These are phyloP conservation scores for Backusella parvicylindrica DNA, from an alignment of 192 early-diverging fungal genomes.

Conservation along the genomic window DNA sequence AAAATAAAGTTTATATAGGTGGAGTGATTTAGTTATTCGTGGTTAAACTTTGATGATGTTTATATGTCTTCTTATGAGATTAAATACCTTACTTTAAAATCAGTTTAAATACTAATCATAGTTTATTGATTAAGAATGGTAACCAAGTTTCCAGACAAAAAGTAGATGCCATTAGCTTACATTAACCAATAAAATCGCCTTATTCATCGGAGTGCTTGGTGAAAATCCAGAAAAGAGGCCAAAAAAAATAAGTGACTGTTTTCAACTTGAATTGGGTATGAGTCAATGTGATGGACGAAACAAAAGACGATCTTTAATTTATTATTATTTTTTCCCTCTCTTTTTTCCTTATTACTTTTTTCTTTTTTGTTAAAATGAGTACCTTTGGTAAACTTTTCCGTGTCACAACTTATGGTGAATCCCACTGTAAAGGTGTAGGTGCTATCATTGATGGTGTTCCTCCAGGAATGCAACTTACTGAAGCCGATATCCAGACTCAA, in stretches of 20 bases:
- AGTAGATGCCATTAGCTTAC: background rate
- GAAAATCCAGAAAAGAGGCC: background rate
- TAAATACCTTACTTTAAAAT: too few relatives aligned
- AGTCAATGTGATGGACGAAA: constrained; percentile 4
- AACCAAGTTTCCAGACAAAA: too few relatives aligned
- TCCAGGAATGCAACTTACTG: constrained; percentile 87
- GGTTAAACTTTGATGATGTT: too few relatives aligned
- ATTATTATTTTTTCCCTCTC: background rate
- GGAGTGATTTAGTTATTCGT: too few relatives aligned
- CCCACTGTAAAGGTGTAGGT: constrained; percentile 97
- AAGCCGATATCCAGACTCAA: constrained; percentile 91
- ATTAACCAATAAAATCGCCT: background rate
- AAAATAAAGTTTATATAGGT: too few relatives aligned
- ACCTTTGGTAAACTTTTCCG: constrained; percentile 83
- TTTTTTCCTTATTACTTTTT: background rate
- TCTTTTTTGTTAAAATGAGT: constrained; percentile 54
- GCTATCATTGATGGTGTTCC: constrained; percentile 96
- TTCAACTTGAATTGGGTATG: background rate
- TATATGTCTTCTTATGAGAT: too few relatives aligned
- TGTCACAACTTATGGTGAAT: constrained; percentile 96
- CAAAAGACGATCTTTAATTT: background rate
- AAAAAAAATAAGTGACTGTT: background rate
- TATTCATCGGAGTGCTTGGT: background rate
- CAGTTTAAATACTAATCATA: too few relatives aligned
- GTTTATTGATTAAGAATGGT: too few relatives aligned